Evolutionary conservation across 306 rosid species (phyloP), one percentile per base, ranked within the genome.

Genomic region (Malus orientalis): DNA sequence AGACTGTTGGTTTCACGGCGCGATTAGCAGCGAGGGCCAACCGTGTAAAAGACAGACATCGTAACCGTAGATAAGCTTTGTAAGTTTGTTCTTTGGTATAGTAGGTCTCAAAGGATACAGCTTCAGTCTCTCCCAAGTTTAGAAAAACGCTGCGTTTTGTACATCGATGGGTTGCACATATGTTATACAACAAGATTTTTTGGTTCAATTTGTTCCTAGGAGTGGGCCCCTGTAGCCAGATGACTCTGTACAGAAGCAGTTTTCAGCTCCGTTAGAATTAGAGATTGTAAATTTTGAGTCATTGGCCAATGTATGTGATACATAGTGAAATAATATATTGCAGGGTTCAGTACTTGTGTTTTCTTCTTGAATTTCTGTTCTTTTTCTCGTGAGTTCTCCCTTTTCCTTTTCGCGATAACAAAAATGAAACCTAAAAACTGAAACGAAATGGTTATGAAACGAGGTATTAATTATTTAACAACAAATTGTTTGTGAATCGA

Each of bases 1-100:
- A 87, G 1, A 78, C 87, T 0, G 91, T 92, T 0, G 99, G 99
- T 36, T 78, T 88, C 61, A 89, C 97, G 7, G 99, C 97, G 22
- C 99, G 99, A 44, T 15, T 86, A 32, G 99, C 83, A 1, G 97
- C 97, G n/a, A 86, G 74, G 86, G 29, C 86, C 74, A 78, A 78
- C 77, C 20, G 78, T 40, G 1, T 22, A 5, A 85, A 75, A 77
- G 84, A 74, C 47, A 74, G 66, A 59, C 68, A 49, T 25, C 36
- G 71, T 57, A 77, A 77, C 82, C 85, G 67, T 59, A 74, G 57
- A 59, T 84, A 80, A 79, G 76, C 53, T 70, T 67, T 68, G 16
- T 55, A 29, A 71, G 73, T 60, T 69, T 42, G 11, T 70, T 8
- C 15, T 61, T 74, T 66, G 42, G 38, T 25, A 14, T 25, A 73